Evolutionary conservation across 2,329 filamentous ascomycete species (phyloP).

Genomic region (Hawksworthiomyces lignivorus): DNA sequence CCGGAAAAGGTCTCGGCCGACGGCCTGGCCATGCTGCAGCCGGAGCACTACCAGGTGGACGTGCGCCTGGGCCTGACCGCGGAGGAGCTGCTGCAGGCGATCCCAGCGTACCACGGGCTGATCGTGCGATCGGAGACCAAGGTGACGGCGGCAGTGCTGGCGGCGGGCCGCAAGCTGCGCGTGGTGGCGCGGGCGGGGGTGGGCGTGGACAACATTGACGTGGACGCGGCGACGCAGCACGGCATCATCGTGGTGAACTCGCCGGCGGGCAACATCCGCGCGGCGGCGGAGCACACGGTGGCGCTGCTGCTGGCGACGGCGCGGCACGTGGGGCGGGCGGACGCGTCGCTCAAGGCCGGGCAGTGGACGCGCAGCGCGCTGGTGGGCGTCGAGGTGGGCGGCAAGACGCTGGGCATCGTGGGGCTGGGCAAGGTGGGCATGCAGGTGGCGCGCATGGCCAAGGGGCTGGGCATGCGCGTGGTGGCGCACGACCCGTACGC

Average conservation of each 20-base stretch:
- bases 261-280: constrained; percentile 71
- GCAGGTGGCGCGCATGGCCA: constrained; percentile 71
- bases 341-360: constrained; percentile 59
- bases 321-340: constrained; percentile 64
- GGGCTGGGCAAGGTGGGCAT: constrained; percentile 78
- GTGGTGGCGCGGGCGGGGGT: constrained; percentile 77
- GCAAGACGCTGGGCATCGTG: constrained; percentile 69
- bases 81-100: constrained; percentile 54
- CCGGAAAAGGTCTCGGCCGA: constrained; percentile 77
- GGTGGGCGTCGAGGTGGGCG: constrained; percentile 69
- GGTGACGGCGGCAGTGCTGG: constrained; percentile 61
- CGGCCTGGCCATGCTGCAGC: constrained; percentile 60
- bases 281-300: constrained; percentile 72
- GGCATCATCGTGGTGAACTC: constrained; percentile 78
- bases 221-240: constrained; percentile 60
- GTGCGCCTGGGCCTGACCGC: constrained; percentile 54
- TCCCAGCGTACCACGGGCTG: constrained; percentile 65
- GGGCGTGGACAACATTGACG: constrained; percentile 76
- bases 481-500: constrained; percentile 72
- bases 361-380: constrained; percentile 69
- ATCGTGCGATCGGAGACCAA: constrained; percentile 78
- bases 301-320: constrained; percentile 67
- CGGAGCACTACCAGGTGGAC: constrained; percentile 61
- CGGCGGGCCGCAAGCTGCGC: constrained; percentile 59
- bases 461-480: constrained; percentile 69